phyloP scores from a whole-genome alignment of 305 asterid species.

The Fraxinus baroniana region DNA sequence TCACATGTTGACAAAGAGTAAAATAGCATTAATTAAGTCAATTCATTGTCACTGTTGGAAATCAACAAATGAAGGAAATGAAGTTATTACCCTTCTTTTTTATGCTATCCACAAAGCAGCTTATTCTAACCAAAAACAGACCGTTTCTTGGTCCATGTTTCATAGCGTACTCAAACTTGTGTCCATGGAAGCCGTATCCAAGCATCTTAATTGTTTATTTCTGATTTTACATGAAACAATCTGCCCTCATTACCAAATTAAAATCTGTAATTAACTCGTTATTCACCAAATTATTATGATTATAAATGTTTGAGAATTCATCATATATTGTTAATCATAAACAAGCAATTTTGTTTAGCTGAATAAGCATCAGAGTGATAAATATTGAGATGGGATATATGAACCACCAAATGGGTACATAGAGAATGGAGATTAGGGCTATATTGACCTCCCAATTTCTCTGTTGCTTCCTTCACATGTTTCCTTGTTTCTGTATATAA shows the following conservation, averaged over 20 bases:
- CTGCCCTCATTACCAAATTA: too few species aligned
- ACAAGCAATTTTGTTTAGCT: neutral
- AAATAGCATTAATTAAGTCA: neutral
- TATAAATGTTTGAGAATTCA: neutral
- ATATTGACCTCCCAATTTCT: slow-evolving; percentile 87
- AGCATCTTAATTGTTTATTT: neutral
- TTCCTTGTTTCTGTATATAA: slow-evolving; percentile 74
- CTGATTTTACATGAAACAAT: too few species aligned
- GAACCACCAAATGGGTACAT: slow-evolving; percentile 97
- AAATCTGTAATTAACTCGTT: neutral
- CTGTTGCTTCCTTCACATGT: slow-evolving; percentile 94
- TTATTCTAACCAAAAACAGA: slow-evolving; percentile 68
- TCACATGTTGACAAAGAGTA: neutral
- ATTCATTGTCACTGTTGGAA: neutral
- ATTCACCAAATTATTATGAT: neutral
- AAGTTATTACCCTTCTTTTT: slow-evolving; percentile 64
- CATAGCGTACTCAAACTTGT: slow-evolving; percentile 80
- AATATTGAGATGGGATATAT: slow-evolving; percentile 68
- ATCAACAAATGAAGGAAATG: slow-evolving; percentile 15
- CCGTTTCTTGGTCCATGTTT: slow-evolving; percentile 79
- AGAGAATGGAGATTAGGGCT: slow-evolving; percentile 90
- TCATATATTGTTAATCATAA: neutral
- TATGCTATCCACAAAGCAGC: slow-evolving; percentile 94
- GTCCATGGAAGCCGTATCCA: slow-evolving; percentile 66
- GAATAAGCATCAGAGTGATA: slow-evolving; percentile 9